Base-by-base conservation (phyloP, 371 early-diverging fungal species). In the Apophysomyces variabilis region DNA sequence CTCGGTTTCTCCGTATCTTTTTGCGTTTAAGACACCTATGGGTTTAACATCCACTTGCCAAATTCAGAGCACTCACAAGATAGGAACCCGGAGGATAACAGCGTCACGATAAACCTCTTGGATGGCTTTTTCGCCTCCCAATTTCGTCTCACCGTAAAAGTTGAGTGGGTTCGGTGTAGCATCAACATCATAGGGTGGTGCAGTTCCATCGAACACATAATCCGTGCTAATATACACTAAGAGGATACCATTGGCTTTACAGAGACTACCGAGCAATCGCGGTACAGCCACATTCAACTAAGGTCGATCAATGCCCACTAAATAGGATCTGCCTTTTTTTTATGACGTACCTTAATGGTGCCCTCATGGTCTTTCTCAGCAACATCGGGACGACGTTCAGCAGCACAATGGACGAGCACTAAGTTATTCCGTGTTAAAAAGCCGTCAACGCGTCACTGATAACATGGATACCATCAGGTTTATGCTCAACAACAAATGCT, bases 161-260 rank as follows among this genome's bases (percentile, higher is more conserved):
- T 94, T 91, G 32, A 96, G 73, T 47, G 96, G 96, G 65, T 92
- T 88, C 7, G 92, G 86, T 66, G 62, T 71, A 66, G 86, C 92
- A 43, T 79, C 80, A 2, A 88, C 87, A 18, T 90, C 78, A 67
- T 94, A 96, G 12, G 92, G 93, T 35, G 95, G 93, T 1, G 71
- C 71, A 5, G 76, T 89, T 41, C 96, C 96, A 65, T 96, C 95
- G 81, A 95, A 96, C 11, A 96, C 95, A 69, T 95, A 95, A 74
- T 96, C 95, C 0, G 96, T 92, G n/a, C 94, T 94, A 18, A 96
- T 88, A 71, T 94, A 94, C 16, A 93, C 78, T 56, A 95, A 67
- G 70, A 85, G 77, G 32, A 88, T 80, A 7, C 78, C 79, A 7
- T 71, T 65, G 9, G 71, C 61, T 36, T 83, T 78, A 50, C 87